phyloP scores from a whole-genome alignment of 2,329 filamentous ascomycete species.

The Pseudogymnoascus sp. region DNA sequence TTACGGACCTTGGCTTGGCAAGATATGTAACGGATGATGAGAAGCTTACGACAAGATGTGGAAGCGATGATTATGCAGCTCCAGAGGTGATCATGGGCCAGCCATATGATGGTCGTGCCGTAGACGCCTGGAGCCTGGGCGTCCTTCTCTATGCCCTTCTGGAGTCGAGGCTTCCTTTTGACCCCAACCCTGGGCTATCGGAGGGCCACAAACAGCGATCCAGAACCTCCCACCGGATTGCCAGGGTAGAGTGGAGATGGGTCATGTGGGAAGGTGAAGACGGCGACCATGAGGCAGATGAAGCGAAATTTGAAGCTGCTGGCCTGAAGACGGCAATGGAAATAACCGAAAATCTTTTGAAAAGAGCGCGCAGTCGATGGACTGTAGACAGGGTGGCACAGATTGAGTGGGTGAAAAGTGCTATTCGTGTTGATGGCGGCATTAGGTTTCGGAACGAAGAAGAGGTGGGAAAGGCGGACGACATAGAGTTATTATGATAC shows the following conservation, averaged over 20 bases:
- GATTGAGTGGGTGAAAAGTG: slow-evolving; percentile 69
- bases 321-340: slow-evolving; percentile 69
- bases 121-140: slow-evolving; percentile 91
- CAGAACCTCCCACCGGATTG: slow-evolving; percentile 87
- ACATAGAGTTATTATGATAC: slow-evolving; percentile 7
- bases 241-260: slow-evolving; percentile 93
- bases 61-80: slow-evolving; percentile 93
- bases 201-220: slow-evolving; percentile 72
- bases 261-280: slow-evolving; percentile 76
- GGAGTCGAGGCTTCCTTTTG: slow-evolving; percentile 89
- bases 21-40: slow-evolving; percentile 79
- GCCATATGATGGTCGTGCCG: slow-evolving; percentile 84
- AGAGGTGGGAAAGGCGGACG: not conserved
- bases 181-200: slow-evolving; percentile 70
- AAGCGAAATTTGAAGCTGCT: slow-evolving; percentile 53
- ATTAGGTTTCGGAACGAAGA: slow-evolving; percentile 53
- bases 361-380: slow-evolving; percentile 74
- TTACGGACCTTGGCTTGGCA: slow-evolving; percentile 88
- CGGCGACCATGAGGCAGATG: slow-evolving; percentile 72
- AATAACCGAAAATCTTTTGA: slow-evolving; percentile 78
- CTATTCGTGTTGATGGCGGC: slow-evolving; percentile 61
- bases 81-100: slow-evolving; percentile 95
- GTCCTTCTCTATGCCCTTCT: slow-evolving; percentile 90
- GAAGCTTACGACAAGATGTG: slow-evolving; percentile 86
- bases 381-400: slow-evolving; percentile 65